Conservation (phyloP, 805 yeast genomes). For the Nakazawaea wyomingensis region DNA sequence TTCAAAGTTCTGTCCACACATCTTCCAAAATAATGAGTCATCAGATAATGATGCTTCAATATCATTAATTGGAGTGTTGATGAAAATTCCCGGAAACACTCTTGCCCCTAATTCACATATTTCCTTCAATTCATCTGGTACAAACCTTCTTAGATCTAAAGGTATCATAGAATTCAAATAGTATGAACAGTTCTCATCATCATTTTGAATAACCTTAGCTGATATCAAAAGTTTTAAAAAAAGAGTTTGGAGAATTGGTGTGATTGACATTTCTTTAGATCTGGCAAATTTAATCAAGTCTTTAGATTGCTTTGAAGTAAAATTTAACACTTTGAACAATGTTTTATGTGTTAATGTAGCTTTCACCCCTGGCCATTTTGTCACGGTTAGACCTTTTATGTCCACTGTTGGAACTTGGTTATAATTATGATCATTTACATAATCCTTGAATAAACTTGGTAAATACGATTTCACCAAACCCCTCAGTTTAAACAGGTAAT, state of each 20-base stretch:
- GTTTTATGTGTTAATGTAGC: neutral
- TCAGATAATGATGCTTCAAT: neutral
- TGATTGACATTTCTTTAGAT: conserved; percentile 1
- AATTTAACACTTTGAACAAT: conserved; percentile 2
- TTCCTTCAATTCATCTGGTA: neutral
- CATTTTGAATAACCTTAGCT: neutral
- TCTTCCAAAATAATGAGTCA: conserved; percentile 8
- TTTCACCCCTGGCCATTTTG: conserved; percentile 2
- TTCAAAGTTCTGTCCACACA: neutral
- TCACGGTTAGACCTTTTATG: neutral
- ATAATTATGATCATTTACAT: conserved; percentile 8
- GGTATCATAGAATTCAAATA: conserved; percentile 10
- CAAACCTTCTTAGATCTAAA: conserved; percentile 7
- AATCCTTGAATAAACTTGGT: neutral
- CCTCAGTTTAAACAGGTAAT: neutral
- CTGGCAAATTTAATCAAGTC: neutral
- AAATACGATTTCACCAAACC: neutral
- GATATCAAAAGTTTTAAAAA: neutral
- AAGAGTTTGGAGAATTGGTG: conserved; percentile 8
- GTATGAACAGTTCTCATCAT: neutral
- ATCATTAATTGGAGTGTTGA: conserved; percentile 8
- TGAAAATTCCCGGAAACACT: conserved; percentile 4
- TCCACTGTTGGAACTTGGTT: conserved; percentile 2
- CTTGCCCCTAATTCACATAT: conserved; percentile 4
- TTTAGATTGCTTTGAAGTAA: neutral